These are phyloP conservation scores for Penicillium goetzii DNA, from an alignment of 495 filamentous ascomycete species.

Conservation along the genomic window DNA sequence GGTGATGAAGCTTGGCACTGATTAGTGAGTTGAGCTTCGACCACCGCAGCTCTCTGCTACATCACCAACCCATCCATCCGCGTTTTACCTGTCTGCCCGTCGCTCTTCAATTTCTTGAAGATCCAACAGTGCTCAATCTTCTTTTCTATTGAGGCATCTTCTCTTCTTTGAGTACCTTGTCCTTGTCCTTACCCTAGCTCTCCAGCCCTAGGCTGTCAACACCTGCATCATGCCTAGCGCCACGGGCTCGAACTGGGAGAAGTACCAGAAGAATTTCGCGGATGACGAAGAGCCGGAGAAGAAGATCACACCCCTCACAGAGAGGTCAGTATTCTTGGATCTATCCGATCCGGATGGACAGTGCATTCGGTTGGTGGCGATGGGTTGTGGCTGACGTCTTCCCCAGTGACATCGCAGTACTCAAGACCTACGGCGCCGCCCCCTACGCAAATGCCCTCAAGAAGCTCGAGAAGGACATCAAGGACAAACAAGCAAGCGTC, in stretches of 20 bases:
- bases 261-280: constrained; percentile 93
- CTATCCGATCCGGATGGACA: constrained; percentile 5
- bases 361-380: constrained; percentile 20
- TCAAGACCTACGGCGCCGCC: constrained; percentile 98
- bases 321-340: constrained; percentile 71
- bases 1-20: constrained; percentile 51
- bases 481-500: constrained; percentile 92
- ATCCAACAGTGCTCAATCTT: constrained; percentile 7
- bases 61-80: constrained; percentile 32
- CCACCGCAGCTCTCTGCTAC: constrained; percentile 40
- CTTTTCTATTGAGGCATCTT: constrained; percentile 1
- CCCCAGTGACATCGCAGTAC: constrained; percentile 92
- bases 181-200: constrained; percentile 23
- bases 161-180: constrained; percentile 15
- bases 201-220: constrained; percentile 37
- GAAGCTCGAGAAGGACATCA: constrained; percentile 97
- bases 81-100: constrained; percentile 25
- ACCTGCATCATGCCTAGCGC: constrained; percentile 78
- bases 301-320: constrained; percentile 95
- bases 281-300: constrained; percentile 98
- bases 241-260: constrained; percentile 94
- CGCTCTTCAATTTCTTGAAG: constrained; percentile 22
- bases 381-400: constrained; percentile 26
- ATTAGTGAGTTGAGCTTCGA: constrained; percentile 47
- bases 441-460: constrained; percentile 91